Evolutionary conservation across 345 rosid species (phyloP).

Genomic region (Gossypium arboreum): DNA sequence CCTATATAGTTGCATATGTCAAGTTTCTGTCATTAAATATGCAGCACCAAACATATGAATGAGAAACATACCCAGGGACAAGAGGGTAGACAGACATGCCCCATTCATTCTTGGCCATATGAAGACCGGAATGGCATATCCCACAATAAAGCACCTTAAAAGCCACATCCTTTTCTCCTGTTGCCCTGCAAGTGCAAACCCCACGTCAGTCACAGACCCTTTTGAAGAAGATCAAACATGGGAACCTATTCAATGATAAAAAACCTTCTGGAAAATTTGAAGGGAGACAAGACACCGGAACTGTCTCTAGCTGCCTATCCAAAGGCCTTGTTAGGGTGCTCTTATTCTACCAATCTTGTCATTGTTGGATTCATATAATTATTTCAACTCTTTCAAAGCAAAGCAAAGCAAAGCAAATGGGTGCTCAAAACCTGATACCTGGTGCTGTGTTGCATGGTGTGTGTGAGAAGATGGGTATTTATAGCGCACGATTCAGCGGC

Average conservation of each 20-base stretch:
- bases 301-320: slow-evolving; percentile 51
- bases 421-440: background rate
- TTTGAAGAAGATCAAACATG: background rate
- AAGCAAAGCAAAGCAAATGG: background rate
- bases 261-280: slow-evolving; percentile 42
- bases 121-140: slow-evolving; percentile 48
- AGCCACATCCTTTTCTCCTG: slow-evolving; percentile 28
- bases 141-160: slow-evolving; percentile 35
- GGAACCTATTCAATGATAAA: background rate
- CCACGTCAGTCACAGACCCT: too few species aligned
- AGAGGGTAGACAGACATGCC: slow-evolving; percentile 40
- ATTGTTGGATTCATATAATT: background rate
- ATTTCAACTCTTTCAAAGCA: background rate
- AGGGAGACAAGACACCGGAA: slow-evolving; percentile 45
- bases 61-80: slow-evolving; percentile 44
- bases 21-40: too few species aligned
- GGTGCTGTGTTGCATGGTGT: background rate
- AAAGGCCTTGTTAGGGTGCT: slow-evolving; percentile 30
- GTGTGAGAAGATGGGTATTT: background rate
- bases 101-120: slow-evolving; percentile 44
- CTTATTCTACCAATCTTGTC: slow-evolving; percentile 21
- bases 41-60: too few species aligned
- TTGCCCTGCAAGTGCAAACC: slow-evolving; percentile 27
- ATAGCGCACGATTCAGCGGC: background rate
- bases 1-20: too few species aligned